Base-by-base conservation (phyloP, 108 stramenopile genomes). In the Skeletonema menzelii region DNA sequence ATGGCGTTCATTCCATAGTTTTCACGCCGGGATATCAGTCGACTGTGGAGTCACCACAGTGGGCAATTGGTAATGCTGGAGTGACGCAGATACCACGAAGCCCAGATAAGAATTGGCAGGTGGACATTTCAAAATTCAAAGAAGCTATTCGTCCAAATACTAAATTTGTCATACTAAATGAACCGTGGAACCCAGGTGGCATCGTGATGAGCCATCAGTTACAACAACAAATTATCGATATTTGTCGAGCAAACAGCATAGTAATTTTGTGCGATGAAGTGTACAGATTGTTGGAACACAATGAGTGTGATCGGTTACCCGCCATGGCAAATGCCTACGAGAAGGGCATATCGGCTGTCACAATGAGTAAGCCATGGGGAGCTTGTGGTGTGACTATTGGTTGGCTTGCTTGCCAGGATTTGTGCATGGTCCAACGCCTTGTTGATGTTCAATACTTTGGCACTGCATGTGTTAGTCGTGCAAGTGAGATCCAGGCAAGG, bases 21-120 rank as follows among this genome's bases (percentile, higher is more conserved):
- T 93, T 93, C 76, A 67, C 79, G n/a, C 92, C 92, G 2, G 89
- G 89, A 14, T 90, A 93, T 87, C 92, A 93, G 77, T 80, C 78
- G 14, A 80, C 80, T n/a, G 57, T 86, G 1, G 83, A 90, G 66
- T 79, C 84, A 37, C 87, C 91, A 0, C 49, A 63, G 8, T 86
- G 85, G 79, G 84, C 85, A 2, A 22, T 65, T 8, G 84, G 82
- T 20, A 72, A 60, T 35, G 67, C 42, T 15, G 77, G 77, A 6
- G 67, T 89, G 2, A 90, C 89, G 8, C 60, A 75, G 44, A 80
- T 93, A 44, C 85, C 63, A 17, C 70, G 83, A 14, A 13, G 14
- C 6, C 72, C 86, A 10, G 71, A 65, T 28, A 82, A 88, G 32
- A 24, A 75, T 22, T 92, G 91, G 91, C 87, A 87, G 63, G 73